Evolutionary conservation across 225 moss, liverwort and hornwort genomes (phyloP).

Genomic region (Takakia lepidozioides): DNA sequence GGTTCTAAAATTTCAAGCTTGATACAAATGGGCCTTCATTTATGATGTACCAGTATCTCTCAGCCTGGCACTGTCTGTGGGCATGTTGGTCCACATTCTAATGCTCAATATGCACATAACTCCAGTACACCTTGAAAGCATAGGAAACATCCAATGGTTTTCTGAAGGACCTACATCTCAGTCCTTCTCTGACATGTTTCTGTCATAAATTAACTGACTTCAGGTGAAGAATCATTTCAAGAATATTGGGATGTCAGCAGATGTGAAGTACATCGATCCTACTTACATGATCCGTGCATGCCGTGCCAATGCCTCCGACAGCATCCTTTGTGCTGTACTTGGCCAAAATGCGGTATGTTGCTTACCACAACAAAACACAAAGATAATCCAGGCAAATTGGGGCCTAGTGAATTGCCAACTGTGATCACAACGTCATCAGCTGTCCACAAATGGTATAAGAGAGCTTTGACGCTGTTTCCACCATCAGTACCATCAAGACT

Average conservation of each 20-base stretch:
- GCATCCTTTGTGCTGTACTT: slow-evolving; percentile 88
- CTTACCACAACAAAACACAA: too few species aligned
- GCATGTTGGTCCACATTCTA: background rate
- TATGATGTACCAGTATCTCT: too few species aligned
- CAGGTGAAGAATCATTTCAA: slow-evolving; percentile 76
- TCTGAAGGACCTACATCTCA: background rate
- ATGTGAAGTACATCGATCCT: slow-evolving; percentile 95
- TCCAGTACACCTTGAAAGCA: background rate
- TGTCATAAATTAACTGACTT: background rate
- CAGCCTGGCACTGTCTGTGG: background rate
- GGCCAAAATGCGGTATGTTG: slow-evolving; percentile 81
- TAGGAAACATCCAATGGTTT: background rate
- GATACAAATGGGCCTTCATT: too few species aligned
- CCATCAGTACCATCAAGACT: too few species aligned
- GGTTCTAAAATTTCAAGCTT: too few species aligned
- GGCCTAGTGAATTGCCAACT: too few species aligned
- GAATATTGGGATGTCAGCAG: slow-evolving; percentile 35
- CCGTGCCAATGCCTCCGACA: slow-evolving; percentile 87
- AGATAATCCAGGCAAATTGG: too few species aligned
- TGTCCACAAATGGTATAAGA: too few species aligned
- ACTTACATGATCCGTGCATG: slow-evolving; percentile 99
- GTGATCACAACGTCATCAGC: too few species aligned
- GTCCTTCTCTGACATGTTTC: too few species aligned
- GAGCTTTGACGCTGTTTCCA: too few species aligned
- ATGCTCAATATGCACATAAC: too few species aligned